These are phyloP conservation scores for Ilyonectria sp. DNA, from an alignment of 2,329 filamentous ascomycete genomes.

Conservation along the genomic window DNA sequence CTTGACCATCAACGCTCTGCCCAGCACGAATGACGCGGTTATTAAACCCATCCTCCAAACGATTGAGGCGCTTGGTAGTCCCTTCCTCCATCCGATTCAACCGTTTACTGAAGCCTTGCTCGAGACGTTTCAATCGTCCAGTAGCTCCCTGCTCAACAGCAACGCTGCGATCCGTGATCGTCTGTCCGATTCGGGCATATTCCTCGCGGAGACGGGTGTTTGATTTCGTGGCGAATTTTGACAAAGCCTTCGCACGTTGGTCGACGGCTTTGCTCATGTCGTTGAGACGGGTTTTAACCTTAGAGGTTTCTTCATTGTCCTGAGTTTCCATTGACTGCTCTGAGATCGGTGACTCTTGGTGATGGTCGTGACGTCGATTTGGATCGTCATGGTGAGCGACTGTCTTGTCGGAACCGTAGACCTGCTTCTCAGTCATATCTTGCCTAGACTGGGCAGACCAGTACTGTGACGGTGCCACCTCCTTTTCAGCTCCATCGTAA, in stretches of 20 bases:
- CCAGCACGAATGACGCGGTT: conserved; percentile 4
- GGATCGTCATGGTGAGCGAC: not conserved
- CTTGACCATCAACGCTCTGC: not conserved
- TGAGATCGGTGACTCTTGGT: not conserved
- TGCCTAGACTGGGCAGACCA: not conserved
- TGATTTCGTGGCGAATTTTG: conserved; percentile 23
- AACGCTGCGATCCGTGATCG: conserved; percentile 15
- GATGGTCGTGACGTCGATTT: not conserved
- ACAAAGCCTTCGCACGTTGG: conserved; percentile 38
- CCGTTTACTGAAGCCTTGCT: conserved; percentile 6
- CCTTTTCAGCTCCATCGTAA: conserved; percentile 4
- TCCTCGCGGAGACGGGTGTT: conserved; percentile 28
- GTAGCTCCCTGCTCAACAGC: conserved; percentile 27
- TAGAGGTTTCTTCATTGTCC: not conserved
- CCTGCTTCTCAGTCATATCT: conserved; percentile 17
- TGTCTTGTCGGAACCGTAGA: not conserved
- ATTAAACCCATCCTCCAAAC: conserved; percentile 8
- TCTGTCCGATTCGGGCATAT: conserved; percentile 21
- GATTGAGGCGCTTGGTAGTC: not conserved
- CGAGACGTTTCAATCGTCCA: conserved; percentile 19
- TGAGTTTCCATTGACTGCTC: not conserved
- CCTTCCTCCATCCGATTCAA: not conserved
- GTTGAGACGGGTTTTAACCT: conserved; percentile 23
- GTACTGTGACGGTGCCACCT: conserved; percentile 2
- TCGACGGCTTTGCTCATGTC: conserved; percentile 35